Evolutionary conservation across 2,329 filamentous ascomycete species (phyloP).

Genomic region (Exophiala oligosperma): DNA sequence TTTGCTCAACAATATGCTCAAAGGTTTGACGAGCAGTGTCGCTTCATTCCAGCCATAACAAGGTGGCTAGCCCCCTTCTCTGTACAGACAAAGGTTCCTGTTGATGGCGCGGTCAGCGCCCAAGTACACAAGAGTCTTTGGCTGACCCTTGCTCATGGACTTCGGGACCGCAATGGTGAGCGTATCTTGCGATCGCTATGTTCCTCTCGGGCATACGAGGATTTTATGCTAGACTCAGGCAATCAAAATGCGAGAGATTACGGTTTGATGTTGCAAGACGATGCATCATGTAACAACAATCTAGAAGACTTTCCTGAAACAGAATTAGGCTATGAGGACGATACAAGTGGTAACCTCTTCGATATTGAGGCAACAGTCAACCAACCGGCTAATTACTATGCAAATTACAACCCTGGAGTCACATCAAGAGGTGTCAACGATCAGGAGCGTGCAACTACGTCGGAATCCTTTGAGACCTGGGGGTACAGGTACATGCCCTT

Average conservation of each 20-base stretch:
- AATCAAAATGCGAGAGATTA: neutral
- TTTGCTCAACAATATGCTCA: conserved; percentile 14
- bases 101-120: neutral
- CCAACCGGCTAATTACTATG: conserved; percentile 3
- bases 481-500: neutral
- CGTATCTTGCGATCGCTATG: conserved; percentile 16
- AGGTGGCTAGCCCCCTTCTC: conserved; percentile 8
- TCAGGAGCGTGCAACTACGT: neutral
- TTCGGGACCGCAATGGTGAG: conserved; percentile 8
- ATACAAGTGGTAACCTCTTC: conserved; percentile 1
- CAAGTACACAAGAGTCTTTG: conserved; percentile 11
- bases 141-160: conserved; percentile 8
- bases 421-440: conserved; percentile 6
- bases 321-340: neutral
- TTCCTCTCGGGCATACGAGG: neutral
- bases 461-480: conserved; percentile 1
- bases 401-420: conserved; percentile 1
- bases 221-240: neutral
- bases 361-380: conserved; percentile 2
- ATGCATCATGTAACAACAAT: neutral
- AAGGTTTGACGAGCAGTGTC: conserved; percentile 12
- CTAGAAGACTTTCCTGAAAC: neutral
- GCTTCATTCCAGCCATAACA: conserved; percentile 15
- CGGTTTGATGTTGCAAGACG: neutral
- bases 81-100: neutral